Percentiles rank a stretch among this genome's conserved stretches.
Conservation (phyloP, 176 grass and related monocot genomes). For the Bothriochloa decipiens region DNA sequence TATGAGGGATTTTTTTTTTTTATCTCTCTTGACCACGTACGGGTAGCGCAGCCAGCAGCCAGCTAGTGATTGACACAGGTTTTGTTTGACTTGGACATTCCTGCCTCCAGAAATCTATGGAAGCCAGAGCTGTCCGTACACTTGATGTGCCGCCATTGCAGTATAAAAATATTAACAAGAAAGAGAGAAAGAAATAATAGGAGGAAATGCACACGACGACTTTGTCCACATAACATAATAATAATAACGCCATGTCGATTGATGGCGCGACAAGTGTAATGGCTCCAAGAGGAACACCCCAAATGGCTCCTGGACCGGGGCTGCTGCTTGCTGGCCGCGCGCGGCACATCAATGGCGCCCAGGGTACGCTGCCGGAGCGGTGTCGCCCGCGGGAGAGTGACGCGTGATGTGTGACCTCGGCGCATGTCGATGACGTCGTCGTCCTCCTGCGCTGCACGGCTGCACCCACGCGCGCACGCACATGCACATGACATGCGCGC, state of each 20-base stretch:
- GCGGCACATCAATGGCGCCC: constrained; percentile 23
- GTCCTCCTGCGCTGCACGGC: background rate
- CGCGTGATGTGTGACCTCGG: background rate
- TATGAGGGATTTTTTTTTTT: too few species aligned
- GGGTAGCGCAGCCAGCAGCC: too few species aligned
- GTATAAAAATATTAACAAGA: too few species aligned
- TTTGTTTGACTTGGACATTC: too few species aligned
- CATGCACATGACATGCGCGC: constrained; percentile 11
- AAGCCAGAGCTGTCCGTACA: too few species aligned
- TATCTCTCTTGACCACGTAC: too few species aligned
- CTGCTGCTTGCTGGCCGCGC: constrained; percentile 20
- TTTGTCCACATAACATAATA: background rate
- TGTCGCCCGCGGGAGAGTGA: constrained; percentile 32
- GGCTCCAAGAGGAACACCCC: background rate
- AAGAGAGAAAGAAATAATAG: too few species aligned
- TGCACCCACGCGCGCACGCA: background rate
- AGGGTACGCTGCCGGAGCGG: constrained; percentile 25
- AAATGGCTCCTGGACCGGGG: background rate
- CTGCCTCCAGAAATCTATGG: too few species aligned
- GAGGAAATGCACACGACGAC: background rate
- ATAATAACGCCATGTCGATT: too few species aligned
- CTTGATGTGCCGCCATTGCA: too few species aligned
- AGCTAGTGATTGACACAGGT: too few species aligned
- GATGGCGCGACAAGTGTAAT: background rate
- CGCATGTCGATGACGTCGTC: constrained; percentile 43